Evolutionary conservation across 2,329 filamentous ascomycete genomes (phyloP).

Genomic region (Talaromyces amestolkiae): DNA sequence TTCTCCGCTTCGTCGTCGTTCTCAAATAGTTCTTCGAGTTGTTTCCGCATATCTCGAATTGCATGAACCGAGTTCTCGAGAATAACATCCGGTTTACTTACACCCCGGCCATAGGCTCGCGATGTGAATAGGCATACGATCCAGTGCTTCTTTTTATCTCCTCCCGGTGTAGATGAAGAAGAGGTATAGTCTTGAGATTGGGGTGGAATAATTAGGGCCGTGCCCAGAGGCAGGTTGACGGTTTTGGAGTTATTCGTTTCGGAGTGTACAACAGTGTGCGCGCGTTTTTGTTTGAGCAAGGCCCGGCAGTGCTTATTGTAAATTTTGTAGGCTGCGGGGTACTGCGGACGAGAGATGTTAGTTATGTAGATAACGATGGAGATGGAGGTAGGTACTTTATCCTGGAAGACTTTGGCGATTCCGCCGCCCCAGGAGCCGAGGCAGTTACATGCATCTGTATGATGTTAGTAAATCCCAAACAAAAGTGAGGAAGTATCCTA

Average conservation of each 20-base stretch:
- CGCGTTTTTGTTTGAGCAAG: constrained; percentile 13
- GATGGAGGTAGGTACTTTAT: constrained; percentile 26
- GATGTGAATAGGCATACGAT: constrained; percentile 61
- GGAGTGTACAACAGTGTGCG: not conserved
- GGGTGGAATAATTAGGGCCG: constrained; percentile 55
- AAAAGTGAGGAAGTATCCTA: constrained; percentile 24
- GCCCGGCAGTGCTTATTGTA: constrained; percentile 51
- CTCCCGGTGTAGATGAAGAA: not conserved
- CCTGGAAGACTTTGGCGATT: constrained; percentile 54
- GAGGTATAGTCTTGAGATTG: constrained; percentile 34
- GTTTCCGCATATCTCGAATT: constrained; percentile 48
- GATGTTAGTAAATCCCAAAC: not conserved
- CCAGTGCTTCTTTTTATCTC: constrained; percentile 45
- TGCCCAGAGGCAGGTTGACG: constrained; percentile 39
- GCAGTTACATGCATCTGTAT: constrained; percentile 58
- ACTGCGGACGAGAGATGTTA: constrained; percentile 31
- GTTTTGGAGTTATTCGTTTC: not conserved
- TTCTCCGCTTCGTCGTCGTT: constrained; percentile 20
- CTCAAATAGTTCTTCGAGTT: constrained; percentile 36
- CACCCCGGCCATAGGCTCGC: constrained; percentile 45
- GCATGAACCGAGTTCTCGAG: constrained; percentile 50
- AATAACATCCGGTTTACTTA: constrained; percentile 42
- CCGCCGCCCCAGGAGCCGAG: constrained; percentile 58
- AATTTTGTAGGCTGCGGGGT: constrained; percentile 50
- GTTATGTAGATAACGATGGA: not conserved